Conservation (phyloP, 1,284 basidiomycete species). For the Gymnopus androsaceus region DNA sequence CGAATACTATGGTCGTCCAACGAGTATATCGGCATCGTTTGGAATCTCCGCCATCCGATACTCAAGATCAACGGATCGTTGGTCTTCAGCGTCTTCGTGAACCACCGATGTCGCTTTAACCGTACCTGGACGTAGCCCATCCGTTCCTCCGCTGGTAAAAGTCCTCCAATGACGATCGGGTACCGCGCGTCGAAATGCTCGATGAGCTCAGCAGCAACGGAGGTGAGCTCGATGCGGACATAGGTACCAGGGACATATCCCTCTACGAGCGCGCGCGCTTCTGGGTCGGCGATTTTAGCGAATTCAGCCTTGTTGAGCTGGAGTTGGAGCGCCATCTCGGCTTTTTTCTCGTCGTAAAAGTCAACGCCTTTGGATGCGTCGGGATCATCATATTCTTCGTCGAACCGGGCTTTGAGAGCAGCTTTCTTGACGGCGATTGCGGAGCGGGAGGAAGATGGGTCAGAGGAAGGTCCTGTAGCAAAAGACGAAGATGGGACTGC, state of each 20-base stretch:
- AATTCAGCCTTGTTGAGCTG: conserved; percentile 89
- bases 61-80: conserved; percentile 97
- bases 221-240: conserved; percentile 85
- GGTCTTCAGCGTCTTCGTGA: conserved; percentile 89
- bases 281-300: conserved; percentile 68
- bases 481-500: conserved; percentile 21
- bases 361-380: conserved; percentile 62
- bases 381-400: conserved; percentile 95
- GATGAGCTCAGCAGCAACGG: conserved; percentile 90
- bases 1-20: conserved; percentile 96
- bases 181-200: conserved; percentile 91
- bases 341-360: conserved; percentile 92
- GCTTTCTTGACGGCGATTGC: conserved; percentile 87
- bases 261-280: conserved; percentile 83
- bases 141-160: conserved; percentile 83
- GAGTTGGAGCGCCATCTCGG: conserved; percentile 86
- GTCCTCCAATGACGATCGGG: conserved; percentile 91
- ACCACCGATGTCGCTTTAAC: conserved; percentile 97
- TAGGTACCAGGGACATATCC: conserved; percentile 93
- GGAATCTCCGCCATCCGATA: conserved; percentile 95
- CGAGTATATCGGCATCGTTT: conserved; percentile 92
- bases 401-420: conserved; percentile 90
- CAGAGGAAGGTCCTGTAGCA: conserved; percentile 17
- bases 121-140: conserved; percentile 93
- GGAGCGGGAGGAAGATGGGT: conserved; percentile 46